A percentile compares a stretch with the other conserved stretches of the same genome.
Conservation (phyloP, 306 rosid genomes). For the Abrus pulchellus region DNA sequence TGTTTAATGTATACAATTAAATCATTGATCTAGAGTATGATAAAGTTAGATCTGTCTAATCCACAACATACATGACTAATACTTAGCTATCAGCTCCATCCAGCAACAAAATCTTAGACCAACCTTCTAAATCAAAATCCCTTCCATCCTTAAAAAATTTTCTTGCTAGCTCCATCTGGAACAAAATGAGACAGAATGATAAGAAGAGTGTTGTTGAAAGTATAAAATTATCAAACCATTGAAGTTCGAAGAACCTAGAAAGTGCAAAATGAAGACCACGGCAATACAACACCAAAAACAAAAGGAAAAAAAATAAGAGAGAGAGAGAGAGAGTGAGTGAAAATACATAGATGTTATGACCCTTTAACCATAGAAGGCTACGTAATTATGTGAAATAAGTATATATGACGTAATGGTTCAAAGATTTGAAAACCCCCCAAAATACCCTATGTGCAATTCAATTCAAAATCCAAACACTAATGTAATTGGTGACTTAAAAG, state of each 20-base stretch:
- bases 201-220: slow-evolving; percentile 29
- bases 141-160: slow-evolving; percentile 88
- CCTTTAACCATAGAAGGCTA: slow-evolving; percentile 22
- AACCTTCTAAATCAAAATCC: slow-evolving; percentile 86
- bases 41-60: not conserved
- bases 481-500: slow-evolving; percentile 14
- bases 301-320: not conserved
- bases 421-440: slow-evolving; percentile 13
- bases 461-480: slow-evolving; percentile 23
- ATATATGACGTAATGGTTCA: not conserved
- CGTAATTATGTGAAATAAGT: not conserved
- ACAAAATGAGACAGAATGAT: slow-evolving; percentile 48
- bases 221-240: slow-evolving; percentile 33
- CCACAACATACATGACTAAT: slow-evolving; percentile 24
- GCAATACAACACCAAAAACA: not conserved
- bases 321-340: too few relatives aligned
- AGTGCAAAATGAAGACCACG: slow-evolving; percentile 26
- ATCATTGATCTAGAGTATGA: not conserved
- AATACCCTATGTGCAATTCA: not conserved
- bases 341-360: not conserved
- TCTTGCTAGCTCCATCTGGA: slow-evolving; percentile 80
- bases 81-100: slow-evolving; percentile 18
- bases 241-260: slow-evolving; percentile 20
- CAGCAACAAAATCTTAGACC: slow-evolving; percentile 45
- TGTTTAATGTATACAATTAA: not conserved